These are phyloP conservation scores for Mycena vitilis DNA, from an alignment of 768 basidiomycete species.

Conservation along the genomic window DNA sequence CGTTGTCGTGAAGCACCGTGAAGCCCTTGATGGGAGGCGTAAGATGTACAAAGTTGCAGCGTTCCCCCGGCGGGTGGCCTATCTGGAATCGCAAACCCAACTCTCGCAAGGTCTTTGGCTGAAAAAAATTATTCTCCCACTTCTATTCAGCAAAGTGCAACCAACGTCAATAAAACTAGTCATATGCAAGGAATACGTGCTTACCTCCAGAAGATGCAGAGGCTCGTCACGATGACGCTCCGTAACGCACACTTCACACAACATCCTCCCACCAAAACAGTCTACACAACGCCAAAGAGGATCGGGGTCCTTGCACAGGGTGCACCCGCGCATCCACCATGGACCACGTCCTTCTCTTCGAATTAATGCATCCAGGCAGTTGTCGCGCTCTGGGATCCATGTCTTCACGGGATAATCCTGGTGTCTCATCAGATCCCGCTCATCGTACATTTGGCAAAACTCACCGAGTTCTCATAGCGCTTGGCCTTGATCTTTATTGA, in stretches of 20 bases:
- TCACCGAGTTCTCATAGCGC: not conserved
- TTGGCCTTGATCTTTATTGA: not conserved
- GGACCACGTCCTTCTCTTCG: slow-evolving; percentile 30
- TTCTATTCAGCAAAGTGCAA: too few relatives aligned
- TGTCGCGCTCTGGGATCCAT: not conserved
- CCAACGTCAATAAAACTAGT: too few relatives aligned
- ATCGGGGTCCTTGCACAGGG: not conserved
- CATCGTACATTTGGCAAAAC: too few relatives aligned
- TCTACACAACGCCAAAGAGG: slow-evolving; percentile 28
- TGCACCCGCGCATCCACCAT: slow-evolving; percentile 17
- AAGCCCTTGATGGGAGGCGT: too few relatives aligned
- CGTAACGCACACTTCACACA: slow-evolving; percentile 33
- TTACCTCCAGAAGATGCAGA: slow-evolving; percentile 37
- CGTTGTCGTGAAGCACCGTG: too few relatives aligned
- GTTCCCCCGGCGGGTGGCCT: too few relatives aligned
- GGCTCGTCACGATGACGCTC: slow-evolving; percentile 29
- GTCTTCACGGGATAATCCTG: not conserved
- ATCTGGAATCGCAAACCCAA: too few relatives aligned
- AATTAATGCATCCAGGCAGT: slow-evolving; percentile 31
- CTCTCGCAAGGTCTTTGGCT: slow-evolving; percentile 1
- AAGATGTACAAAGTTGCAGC: too few relatives aligned
- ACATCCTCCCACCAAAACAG: slow-evolving; percentile 24
- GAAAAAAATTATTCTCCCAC: not conserved
- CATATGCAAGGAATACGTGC: too few relatives aligned
- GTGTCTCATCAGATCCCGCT: too few relatives aligned